phyloP scores from a whole-genome alignment of 2,329 filamentous ascomycete species.

The Ceratocystis harringtonii region DNA sequence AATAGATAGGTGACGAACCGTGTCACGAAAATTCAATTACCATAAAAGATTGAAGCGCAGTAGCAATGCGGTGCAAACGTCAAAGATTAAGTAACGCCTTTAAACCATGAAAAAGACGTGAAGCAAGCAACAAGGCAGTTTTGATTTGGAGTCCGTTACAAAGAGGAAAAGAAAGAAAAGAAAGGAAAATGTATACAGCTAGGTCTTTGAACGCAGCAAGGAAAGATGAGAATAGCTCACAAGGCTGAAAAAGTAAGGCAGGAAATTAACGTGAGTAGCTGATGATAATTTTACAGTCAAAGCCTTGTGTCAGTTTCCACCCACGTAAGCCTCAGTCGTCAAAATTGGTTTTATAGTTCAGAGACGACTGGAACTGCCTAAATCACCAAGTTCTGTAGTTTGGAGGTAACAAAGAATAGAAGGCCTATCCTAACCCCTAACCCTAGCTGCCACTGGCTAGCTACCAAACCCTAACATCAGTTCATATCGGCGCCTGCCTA shows the following conservation, averaged over 20 bases:
- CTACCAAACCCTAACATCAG: background rate
- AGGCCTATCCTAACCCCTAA: background rate
- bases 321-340: too few relatives aligned
- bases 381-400: background rate
- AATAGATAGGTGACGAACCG: background rate
- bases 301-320: too few relatives aligned
- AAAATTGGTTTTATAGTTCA: too few relatives aligned
- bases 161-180: too few relatives aligned
- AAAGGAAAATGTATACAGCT: too few relatives aligned
- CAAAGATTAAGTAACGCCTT: background rate
- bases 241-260: too few relatives aligned
- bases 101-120: background rate
- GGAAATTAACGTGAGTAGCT: too few relatives aligned
- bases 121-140: background rate
- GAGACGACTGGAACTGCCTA: background rate
- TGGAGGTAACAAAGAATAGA: too few relatives aligned
- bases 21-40: background rate
- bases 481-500: background rate
- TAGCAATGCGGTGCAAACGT: background rate
- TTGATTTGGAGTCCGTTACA: background rate
- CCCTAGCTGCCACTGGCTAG: too few relatives aligned
- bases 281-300: too few relatives aligned
- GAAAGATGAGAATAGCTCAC: too few relatives aligned
- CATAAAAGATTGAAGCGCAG: background rate
- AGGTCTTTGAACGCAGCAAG: too few relatives aligned